A percentile compares a stretch with the other conserved stretches of the same genome.
phyloP scores from a whole-genome alignment of 106 monocot species.

The Gastrodia elata region DNA sequence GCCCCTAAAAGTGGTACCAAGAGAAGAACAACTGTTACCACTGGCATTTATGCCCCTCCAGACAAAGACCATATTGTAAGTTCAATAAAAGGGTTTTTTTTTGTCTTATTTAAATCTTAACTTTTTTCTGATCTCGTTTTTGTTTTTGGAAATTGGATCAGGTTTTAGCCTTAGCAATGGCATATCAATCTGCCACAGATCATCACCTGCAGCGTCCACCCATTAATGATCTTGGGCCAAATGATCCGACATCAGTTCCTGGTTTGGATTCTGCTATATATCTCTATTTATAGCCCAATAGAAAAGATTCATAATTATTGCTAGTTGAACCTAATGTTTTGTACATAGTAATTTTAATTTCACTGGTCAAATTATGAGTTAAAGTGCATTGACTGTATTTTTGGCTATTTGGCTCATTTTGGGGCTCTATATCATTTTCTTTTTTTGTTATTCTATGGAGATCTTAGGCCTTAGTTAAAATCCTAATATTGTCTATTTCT shows the following conservation, averaged over 20 bases:
- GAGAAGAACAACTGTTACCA: slow-evolving; percentile 68
- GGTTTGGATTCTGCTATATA: not conserved
- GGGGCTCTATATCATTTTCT: too few relatives aligned
- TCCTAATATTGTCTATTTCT: not conserved
- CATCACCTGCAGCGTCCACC: slow-evolving; percentile 76
- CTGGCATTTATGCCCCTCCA: slow-evolving; percentile 92
- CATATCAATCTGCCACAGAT: slow-evolving; percentile 65
- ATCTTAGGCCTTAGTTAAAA: not conserved
- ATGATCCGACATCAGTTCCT: slow-evolving; percentile 15
- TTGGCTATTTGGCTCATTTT: too few relatives aligned
- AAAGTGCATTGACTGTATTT: too few relatives aligned
- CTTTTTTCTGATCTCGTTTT: not conserved
- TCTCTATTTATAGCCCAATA: too few relatives aligned
- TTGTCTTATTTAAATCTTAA: not conserved
- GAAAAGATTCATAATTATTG: too few relatives aligned
- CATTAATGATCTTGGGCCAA: slow-evolving; percentile 43
- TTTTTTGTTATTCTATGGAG: too few relatives aligned
- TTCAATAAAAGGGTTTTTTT: not conserved
- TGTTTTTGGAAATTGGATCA: slow-evolving; percentile 17
- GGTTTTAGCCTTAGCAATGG: slow-evolving; percentile 81
- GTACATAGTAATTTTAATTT: too few relatives aligned
- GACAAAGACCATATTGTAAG: slow-evolving; percentile 89
- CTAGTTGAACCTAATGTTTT: too few relatives aligned
- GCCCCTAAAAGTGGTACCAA: slow-evolving; percentile 58
- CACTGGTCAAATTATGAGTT: too few relatives aligned